phyloP scores from a whole-genome alignment of 2,329 filamentous ascomycete genomes.

The Sarocladium oryzae region DNA sequence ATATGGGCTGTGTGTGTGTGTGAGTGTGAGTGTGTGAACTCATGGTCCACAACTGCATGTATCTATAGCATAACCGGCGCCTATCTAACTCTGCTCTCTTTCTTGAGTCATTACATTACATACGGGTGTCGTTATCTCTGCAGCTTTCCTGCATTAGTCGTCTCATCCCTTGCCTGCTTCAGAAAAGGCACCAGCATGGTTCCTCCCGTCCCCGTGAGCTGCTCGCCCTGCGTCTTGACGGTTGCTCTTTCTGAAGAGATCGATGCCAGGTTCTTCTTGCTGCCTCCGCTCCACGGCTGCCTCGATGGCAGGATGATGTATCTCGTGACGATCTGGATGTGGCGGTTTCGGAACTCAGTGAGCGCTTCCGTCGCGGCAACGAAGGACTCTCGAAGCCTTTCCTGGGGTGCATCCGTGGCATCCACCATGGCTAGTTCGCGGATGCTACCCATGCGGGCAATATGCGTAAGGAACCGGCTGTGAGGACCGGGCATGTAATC shows the following conservation, averaged over 20 bases:
- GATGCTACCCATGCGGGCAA: conserved; percentile 66
- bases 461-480: conserved; percentile 66
- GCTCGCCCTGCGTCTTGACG: conserved; percentile 22
- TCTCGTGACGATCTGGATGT: conserved; percentile 81
- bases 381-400: conserved; percentile 43
- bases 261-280: conserved; percentile 37
- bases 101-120: conserved; percentile 1
- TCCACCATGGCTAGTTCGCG: conserved; percentile 54
- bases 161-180: conserved; percentile 84
- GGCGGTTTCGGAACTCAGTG: conserved; percentile 70
- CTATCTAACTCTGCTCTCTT: too few species aligned
- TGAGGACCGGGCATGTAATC: conserved; percentile 88
- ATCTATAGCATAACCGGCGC: too few species aligned
- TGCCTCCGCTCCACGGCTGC: conserved; percentile 24
- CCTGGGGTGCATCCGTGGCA: conserved; percentile 47
- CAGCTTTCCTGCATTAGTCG: conserved; percentile 35
- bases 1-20: too few species aligned
- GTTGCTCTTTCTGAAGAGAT: conserved; percentile 26
- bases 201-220: conserved; percentile 78
- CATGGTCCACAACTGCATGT: too few species aligned
- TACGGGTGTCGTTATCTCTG: conserved; percentile 13
- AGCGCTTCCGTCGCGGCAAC: conserved; percentile 70
- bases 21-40: too few species aligned
- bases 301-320: conserved; percentile 81
- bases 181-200: conserved; percentile 84